Conservation (phyloP, 225 moss, liverwort and hornwort genomes). For the Rhytidiadelphus loreus region DNA sequence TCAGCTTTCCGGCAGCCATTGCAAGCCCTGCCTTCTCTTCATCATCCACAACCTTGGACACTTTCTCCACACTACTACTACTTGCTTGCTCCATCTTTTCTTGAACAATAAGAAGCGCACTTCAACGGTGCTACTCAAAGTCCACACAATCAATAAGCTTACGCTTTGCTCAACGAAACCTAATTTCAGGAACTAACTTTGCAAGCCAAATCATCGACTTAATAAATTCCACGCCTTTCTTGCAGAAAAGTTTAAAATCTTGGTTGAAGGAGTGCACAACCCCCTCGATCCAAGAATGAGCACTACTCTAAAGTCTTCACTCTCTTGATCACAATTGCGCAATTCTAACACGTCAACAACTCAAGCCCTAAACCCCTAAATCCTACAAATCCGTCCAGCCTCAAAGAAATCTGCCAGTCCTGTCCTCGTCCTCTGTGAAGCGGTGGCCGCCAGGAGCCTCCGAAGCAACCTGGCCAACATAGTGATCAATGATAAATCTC, state of each 20-base stretch:
- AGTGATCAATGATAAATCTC: background rate
- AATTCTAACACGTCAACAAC: background rate
- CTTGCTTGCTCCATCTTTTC: slow-evolving; percentile 20
- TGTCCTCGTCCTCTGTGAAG: slow-evolving; percentile 2
- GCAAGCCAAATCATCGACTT: background rate
- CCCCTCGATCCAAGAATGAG: background rate
- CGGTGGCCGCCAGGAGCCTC: background rate
- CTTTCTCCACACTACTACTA: background rate
- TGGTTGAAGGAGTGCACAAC: background rate
- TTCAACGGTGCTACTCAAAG: background rate
- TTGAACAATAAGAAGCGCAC: background rate
- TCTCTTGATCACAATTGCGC: background rate
- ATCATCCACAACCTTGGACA: background rate
- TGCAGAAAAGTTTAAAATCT: background rate
- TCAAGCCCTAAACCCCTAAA: background rate
- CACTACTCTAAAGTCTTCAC: background rate
- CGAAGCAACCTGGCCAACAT: slow-evolving; percentile 6
- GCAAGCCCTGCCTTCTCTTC: background rate
- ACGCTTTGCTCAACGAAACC: background rate
- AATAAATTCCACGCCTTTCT: background rate
- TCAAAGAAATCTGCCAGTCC: slow-evolving; percentile 22
- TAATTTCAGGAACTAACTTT: background rate
- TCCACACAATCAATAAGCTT: background rate
- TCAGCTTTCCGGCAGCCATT: slow-evolving; percentile 9
- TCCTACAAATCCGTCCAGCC: background rate